A percentile compares a stretch with the other conserved stretches of the same genome.
Evolutionary conservation across 495 filamentous ascomycete genomes (phyloP).

Genomic region (Penicillium pancosmium): DNA sequence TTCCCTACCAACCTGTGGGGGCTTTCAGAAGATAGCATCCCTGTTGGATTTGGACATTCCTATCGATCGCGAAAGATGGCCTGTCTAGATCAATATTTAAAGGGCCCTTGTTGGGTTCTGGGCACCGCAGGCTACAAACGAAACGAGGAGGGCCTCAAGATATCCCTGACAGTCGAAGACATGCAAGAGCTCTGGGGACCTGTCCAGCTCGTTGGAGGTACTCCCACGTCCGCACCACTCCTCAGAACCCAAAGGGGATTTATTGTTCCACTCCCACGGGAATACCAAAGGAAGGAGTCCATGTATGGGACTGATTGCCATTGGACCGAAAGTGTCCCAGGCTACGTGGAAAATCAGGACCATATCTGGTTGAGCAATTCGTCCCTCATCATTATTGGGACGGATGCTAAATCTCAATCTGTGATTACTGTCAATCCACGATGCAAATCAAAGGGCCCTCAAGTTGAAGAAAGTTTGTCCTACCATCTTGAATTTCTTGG

Average conservation of each 20-base stretch:
- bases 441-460: conserved; percentile 4
- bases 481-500: conserved; percentile 3
- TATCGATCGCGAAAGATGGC: too few species aligned
- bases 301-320: conserved; percentile 9
- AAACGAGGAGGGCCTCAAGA: too few species aligned
- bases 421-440: conserved; percentile 1
- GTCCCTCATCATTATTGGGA: conserved; percentile 13
- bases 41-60: too few species aligned
- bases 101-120: too few species aligned
- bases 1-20: too few species aligned
- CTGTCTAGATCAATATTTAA: too few species aligned
- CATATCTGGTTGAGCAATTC: background rate
- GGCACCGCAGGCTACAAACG: too few species aligned
- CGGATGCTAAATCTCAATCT: background rate
- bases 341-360: background rate
- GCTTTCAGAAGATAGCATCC: too few species aligned
- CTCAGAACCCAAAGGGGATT: conserved; percentile 14
- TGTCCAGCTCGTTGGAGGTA: too few species aligned
- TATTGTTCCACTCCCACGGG: conserved; percentile 9
- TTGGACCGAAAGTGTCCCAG: conserved; percentile 3
- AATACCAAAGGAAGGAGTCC: background rate
- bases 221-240: too few species aligned
- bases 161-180: too few species aligned
- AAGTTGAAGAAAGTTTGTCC: background rate
- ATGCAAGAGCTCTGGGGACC: too few species aligned